Evolutionary conservation across 2,329 filamentous ascomycete genomes (phyloP), one percentile per base, ranked within the genome.

Genomic region (Venturia aucupariae): DNA sequence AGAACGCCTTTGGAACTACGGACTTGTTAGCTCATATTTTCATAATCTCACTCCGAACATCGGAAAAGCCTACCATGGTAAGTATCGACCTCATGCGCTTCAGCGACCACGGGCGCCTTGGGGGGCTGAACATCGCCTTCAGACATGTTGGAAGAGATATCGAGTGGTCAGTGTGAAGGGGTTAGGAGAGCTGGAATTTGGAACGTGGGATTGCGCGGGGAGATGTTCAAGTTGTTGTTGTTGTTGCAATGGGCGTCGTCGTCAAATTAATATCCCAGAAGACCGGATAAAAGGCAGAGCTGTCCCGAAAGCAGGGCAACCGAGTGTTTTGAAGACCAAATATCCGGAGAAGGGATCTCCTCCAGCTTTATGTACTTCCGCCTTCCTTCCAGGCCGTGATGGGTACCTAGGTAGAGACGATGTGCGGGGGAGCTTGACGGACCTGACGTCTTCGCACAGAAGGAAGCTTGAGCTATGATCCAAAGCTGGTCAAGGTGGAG

Each of bases 41-140:
- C 22, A 51, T 5, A 22, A 38, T 54, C 24, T 32, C 24, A 27
- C 57, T 41, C 59, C 59, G 59, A 42, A 24, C 27, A 32, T 60
- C 38, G 64, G 46, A 61, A 64, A 27, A 54, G 22, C 46, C 22
- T 30, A 65, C 60, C 64, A 72, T 84, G 80, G 76, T 78, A 90
- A 24, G 88, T 92, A 76, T 90, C 86, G 70, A 91, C 88, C 73
- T 86, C 78, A 76, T 91, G 88, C 72, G 89, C 88, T 81, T 92
- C 89, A 67, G 82, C 81, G 71, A 92, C 88, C 71, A 89, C 86
- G 60, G 82, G 83, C 65, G 65, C 70, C 66, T 67, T 69, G 32
- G 72, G 70, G 39, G 77, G 76, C 69, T 76, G 73, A 46, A 73
- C 71, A 62, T 72, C 67, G 67, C 78, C 78, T 69, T 80, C 78